Conservation (phyloP, 306 rosid genomes). For the Macrotyloma uniflorum region DNA sequence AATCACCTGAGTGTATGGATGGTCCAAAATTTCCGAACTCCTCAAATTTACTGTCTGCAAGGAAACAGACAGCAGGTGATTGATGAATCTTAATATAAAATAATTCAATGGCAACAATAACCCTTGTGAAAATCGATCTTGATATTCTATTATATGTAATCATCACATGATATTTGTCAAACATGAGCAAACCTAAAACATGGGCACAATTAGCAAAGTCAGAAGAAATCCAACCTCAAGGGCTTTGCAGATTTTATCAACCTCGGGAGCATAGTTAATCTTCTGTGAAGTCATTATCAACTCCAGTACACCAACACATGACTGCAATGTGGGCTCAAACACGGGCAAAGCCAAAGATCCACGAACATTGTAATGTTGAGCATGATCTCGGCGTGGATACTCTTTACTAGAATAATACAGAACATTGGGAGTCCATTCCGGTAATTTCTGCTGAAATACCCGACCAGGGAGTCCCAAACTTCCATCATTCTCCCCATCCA, state of each 20-base stretch:
- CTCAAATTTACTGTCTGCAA: slow-evolving; percentile 90
- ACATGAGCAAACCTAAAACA: slow-evolving; percentile 14
- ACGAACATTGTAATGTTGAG: slow-evolving; percentile 80
- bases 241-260: slow-evolving; percentile 91
- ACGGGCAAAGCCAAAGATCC: slow-evolving; percentile 95
- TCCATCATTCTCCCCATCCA: slow-evolving; percentile 70
- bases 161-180: slow-evolving; percentile 22
- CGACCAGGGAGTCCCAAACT: slow-evolving; percentile 84
- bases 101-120: slow-evolving; percentile 4
- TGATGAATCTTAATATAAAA: slow-evolving; percentile 35
- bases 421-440: slow-evolving; percentile 98
- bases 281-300: slow-evolving; percentile 82
- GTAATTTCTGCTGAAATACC: slow-evolving; percentile 77
- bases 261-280: slow-evolving; percentile 92
- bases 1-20: slow-evolving; percentile 69
- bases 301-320: slow-evolving; percentile 92
- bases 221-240: slow-evolving; percentile 74
- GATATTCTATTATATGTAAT: neutral
- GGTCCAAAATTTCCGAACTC: slow-evolving; percentile 79
- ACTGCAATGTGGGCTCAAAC: slow-evolving; percentile 74
- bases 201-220: slow-evolving; percentile 15
- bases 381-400: slow-evolving; percentile 86
- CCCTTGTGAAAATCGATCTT: neutral
- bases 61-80: slow-evolving; percentile 43
- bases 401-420: slow-evolving; percentile 79